A percentile compares a stretch with the other conserved stretches of the same genome.
phyloP scores from a whole-genome alignment of 768 basidiomycete genomes.

The Neoboletus brunneissimus region DNA sequence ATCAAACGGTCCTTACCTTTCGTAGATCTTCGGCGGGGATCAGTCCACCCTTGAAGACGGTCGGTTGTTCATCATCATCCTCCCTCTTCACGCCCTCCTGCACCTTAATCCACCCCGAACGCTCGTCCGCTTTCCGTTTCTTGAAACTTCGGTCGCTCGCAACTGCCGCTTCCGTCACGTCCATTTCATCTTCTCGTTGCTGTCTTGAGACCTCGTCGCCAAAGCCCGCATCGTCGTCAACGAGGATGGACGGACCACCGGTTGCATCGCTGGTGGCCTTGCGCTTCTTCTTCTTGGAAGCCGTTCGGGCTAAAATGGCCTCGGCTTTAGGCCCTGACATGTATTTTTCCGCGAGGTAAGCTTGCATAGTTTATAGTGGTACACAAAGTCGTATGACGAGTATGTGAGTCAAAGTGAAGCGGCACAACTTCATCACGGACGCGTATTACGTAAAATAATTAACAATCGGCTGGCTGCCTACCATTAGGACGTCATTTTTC shows the following conservation, averaged over 20 bases:
- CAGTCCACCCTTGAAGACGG: slow-evolving; percentile 69
- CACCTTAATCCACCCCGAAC: slow-evolving; percentile 67
- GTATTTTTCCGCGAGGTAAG: slow-evolving; percentile 88
- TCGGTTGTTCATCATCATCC: slow-evolving; percentile 64
- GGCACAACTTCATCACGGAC: too few relatives aligned
- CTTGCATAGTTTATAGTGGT: slow-evolving; percentile 47
- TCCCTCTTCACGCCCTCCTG: slow-evolving; percentile 49
- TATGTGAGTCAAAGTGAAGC: not conserved
- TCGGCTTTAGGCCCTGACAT: slow-evolving; percentile 97
- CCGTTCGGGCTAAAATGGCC: slow-evolving; percentile 75
- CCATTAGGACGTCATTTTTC: too few relatives aligned
- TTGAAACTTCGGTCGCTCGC: slow-evolving; percentile 79
- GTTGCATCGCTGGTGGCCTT: slow-evolving; percentile 40
- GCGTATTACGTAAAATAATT: not conserved
- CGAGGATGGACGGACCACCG: slow-evolving; percentile 36
- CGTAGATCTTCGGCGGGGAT: slow-evolving; percentile 73
- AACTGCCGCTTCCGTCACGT: slow-evolving; percentile 62
- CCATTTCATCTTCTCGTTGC: slow-evolving; percentile 52
- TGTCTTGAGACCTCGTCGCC: slow-evolving; percentile 44
- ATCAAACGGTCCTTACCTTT: slow-evolving; percentile 38
- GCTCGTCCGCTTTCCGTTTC: slow-evolving; percentile 56
- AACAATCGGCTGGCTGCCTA: too few relatives aligned
- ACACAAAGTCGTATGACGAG: not conserved
- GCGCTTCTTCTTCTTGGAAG: slow-evolving; percentile 63
- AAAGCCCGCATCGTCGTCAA: slow-evolving; percentile 76